phyloP scores from a whole-genome alignment of 78 protist species.

The Acrasis kona region DNA sequence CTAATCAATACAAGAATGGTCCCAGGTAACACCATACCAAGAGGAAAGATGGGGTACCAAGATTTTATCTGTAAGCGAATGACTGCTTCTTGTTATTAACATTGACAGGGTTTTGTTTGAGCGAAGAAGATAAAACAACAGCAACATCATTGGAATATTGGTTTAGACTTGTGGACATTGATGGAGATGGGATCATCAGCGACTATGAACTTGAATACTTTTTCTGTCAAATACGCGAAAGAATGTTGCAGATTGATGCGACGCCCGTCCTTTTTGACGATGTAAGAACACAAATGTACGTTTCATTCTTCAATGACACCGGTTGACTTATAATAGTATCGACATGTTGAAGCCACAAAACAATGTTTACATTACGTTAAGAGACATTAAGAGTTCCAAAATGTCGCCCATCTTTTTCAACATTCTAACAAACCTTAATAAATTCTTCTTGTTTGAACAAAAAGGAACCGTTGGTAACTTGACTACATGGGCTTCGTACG shows the following conservation, averaged over 20 bases:
- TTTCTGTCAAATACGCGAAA: slow-evolving; percentile 61
- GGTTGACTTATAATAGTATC: background rate
- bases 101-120: slow-evolving; percentile 47
- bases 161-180: slow-evolving; percentile 68
- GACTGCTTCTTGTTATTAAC: background rate
- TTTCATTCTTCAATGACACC: slow-evolving; percentile 14
- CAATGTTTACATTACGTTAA: background rate
- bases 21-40: background rate
- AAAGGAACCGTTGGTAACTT: slow-evolving; percentile 49
- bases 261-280: slow-evolving; percentile 59
- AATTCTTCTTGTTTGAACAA: slow-evolving; percentile 70
- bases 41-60: slow-evolving; percentile 27
- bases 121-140: slow-evolving; percentile 78
- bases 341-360: background rate
- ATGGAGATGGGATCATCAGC: slow-evolving; percentile 68
- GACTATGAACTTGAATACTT: slow-evolving; percentile 71
- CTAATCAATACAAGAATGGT: too few species aligned
- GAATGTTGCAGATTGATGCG: slow-evolving; percentile 38
- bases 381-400: slow-evolving; percentile 1
- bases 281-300: slow-evolving; percentile 54
- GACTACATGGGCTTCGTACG: slow-evolving; percentile 83
- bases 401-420: slow-evolving; percentile 57
- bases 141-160: slow-evolving; percentile 58
- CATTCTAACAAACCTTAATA: slow-evolving; percentile 62
- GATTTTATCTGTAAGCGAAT: slow-evolving; percentile 30